Evolutionary conservation across 2,329 filamentous ascomycete genomes (phyloP), one percentile per base, ranked within the genome.

Genomic region (Cercospora citrullina): DNA sequence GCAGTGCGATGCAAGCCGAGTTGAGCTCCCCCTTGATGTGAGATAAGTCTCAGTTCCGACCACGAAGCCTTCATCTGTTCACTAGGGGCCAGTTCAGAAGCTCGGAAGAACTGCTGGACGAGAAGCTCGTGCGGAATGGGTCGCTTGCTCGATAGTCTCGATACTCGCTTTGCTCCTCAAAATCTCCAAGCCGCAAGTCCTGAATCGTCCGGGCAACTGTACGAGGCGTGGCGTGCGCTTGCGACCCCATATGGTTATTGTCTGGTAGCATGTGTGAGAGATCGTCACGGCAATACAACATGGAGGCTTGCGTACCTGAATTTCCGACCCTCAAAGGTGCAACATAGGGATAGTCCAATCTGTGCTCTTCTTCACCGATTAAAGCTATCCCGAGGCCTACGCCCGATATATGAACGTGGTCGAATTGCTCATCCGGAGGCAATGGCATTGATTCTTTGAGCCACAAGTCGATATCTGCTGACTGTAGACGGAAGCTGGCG

Each of bases 391-490:
- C 62, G n/a, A 58, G 31, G 12, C 62, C 62, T 36, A 26, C 7
- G 5, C 10, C 18, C 3, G 30, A 18, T 16, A 64, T 16, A 31
- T 42, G 62, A 21, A 18, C 18, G 45, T 23, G 45, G 45, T 23
- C 51, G 30, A 26, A n/a, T 6, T 42, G 45, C 12, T 57, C 28
- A 30, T 57, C 62, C n/a, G 62, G 48, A 8, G 51, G 48, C 18
- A 64, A 10, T 1, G 62, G 62, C 62, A 64, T 64, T 14, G 62
- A 64, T n/a, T 64, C 51, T 39, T 64, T 64, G 6, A 64, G 31
- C 62, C 62, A 64, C 23, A 31, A 16, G 16, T 64, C 62, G 30
- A 64, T 64, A n/a, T 64, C 62, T 3, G 48, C 62, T 7, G 30
- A 58, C 5, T 58, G 62, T n/a, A 64, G 8, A n/a, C 31, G 48